These are phyloP conservation scores for Coffea eugenioides DNA, from an alignment of 257 asterid genomes.

Conservation along the genomic window DNA sequence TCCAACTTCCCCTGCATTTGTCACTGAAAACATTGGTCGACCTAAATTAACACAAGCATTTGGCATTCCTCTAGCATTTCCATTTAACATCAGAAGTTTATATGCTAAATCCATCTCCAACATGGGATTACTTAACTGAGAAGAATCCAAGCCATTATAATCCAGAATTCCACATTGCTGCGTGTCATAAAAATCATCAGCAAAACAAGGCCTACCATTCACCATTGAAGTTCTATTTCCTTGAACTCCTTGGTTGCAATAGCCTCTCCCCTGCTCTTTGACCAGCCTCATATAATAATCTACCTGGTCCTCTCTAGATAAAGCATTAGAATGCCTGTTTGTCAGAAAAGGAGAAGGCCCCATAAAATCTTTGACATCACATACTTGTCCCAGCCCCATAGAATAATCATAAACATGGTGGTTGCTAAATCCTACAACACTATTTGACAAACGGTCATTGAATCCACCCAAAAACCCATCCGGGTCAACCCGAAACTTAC, in stretches of 20 bases:
- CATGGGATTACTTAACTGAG: conserved; percentile 20
- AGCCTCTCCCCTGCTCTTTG: conserved; percentile 16
- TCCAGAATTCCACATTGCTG: conserved; percentile 9
- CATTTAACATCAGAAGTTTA: conserved; percentile 8
- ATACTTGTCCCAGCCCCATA: conserved; percentile 7
- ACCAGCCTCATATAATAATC: conserved; percentile 4
- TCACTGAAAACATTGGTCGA: conserved; percentile 7
- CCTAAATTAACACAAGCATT: conserved; percentile 6
- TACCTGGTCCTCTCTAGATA: background rate
- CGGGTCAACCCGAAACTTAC: conserved; percentile 14
- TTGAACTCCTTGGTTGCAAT: background rate
- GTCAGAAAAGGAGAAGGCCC: conserved; percentile 12
- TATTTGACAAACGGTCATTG: conserved; percentile 17
- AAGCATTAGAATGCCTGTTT: background rate
- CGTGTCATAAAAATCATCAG: conserved; percentile 3
- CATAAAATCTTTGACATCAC: conserved; percentile 15
- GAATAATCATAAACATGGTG: conserved; percentile 1
- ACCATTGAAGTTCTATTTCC: conserved; percentile 17
- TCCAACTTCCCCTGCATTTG: conserved; percentile 9
- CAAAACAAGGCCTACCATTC: conserved; percentile 16
- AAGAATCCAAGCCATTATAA: conserved; percentile 13
- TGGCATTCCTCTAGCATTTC: conserved; percentile 8
- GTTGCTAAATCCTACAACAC: conserved; percentile 15
- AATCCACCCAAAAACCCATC: conserved; percentile 17
- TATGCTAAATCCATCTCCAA: conserved; percentile 13